phyloP scores from a whole-genome alignment of 2,329 filamentous ascomycete genomes.

The Plenodomus lindquistii region DNA sequence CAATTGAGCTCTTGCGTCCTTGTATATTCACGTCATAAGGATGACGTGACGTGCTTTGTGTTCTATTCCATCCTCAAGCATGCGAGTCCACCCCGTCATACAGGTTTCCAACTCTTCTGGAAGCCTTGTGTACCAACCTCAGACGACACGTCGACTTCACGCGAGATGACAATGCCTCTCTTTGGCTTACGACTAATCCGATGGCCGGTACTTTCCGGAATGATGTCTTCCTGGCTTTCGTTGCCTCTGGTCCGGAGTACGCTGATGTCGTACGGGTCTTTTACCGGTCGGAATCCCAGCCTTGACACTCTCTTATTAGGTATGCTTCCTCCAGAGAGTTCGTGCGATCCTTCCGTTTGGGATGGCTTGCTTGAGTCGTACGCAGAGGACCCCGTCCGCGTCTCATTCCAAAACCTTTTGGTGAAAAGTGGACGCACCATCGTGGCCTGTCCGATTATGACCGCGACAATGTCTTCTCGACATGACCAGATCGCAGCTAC shows the following conservation, averaged over 20 bases:
- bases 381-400: background rate
- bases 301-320: background rate
- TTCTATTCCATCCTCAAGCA: too few species aligned
- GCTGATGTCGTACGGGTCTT: constrained; percentile 17
- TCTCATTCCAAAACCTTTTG: constrained; percentile 12
- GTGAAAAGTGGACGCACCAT: constrained; percentile 38
- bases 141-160: constrained; percentile 1
- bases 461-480: constrained; percentile 46
- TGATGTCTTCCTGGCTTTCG: constrained; percentile 20
- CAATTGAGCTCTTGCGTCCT: too few species aligned
- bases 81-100: too few species aligned
- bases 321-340: constrained; percentile 1
- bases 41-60: too few species aligned
- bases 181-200: too few species aligned
- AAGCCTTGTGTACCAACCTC: background rate
- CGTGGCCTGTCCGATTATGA: constrained; percentile 45
- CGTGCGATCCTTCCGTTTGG: constrained; percentile 10
- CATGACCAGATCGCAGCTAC: constrained; percentile 45
- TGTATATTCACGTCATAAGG: too few species aligned
- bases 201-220: background rate
- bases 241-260: constrained; percentile 13
- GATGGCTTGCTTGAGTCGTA: constrained; percentile 9
- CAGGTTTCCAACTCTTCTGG: background rate
- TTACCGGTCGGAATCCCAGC: constrained; percentile 10
- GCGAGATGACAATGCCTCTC: constrained; percentile 1